Evolutionary conservation across 2,329 filamentous ascomycete genomes (phyloP), one percentile per base, ranked within the genome.

Genomic region (Pyrenophora graminea): DNA sequence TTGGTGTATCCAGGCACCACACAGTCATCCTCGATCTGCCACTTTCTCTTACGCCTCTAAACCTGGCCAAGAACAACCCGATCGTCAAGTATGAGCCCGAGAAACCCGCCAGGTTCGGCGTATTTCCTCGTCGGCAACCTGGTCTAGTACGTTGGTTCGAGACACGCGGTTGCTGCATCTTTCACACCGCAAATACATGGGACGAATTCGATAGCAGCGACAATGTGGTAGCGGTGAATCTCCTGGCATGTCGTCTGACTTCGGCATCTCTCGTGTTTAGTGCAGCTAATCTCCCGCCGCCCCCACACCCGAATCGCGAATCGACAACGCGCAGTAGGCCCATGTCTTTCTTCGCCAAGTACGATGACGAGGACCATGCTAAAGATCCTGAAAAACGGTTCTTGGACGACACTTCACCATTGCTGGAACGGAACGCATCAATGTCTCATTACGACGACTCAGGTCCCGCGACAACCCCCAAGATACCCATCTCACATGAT

Each of bases 111-210:
- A 80, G 87, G 3, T 89, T 88, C 56, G 87, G 86, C 0, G 76
- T 89, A 1, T 89, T 90, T 55, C 85, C 86, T 9, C 79, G 87
- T 3, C 80, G 82, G 46, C 64, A 78, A 10, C 85, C 86, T 1
- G 66, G 80, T 1, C 72, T 75, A 1, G 78, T 88, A 2, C 78
- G 79, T 8, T 90, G 87, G 86, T 89, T 87, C 54, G 81, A 87
- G 69, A 88, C 86, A 0, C 80, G 81, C 9, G 78, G 84, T 5
- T 89, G 85, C 61, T 85, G 85, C 60, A 87, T 90, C 38, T 88
- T 89, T 55, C 87, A 90, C 61, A 88, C 86, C 0, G 87, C 85
- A 1, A 89, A 88, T 58, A 82, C 83, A 1, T 90, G 87, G 87
- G 85, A 89, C 45, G 78, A 80, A 3, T 56, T 68, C 1, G 54